Percentiles rank a stretch among this genome's conserved stretches.
Conservation (phyloP, 768 basidiomycete species). For the Hypholoma sublateritium region DNA sequence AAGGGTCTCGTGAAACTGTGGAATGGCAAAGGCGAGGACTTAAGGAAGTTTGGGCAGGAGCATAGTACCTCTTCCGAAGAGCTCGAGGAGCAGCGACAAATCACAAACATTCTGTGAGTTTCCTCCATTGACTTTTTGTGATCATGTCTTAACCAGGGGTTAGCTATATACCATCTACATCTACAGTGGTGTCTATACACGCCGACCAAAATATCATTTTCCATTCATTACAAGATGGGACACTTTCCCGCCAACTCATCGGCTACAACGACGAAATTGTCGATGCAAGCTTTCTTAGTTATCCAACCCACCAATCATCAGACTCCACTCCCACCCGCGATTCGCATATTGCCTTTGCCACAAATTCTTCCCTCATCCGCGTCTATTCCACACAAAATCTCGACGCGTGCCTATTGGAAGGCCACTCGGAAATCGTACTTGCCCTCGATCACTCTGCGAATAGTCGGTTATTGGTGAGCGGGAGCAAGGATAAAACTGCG, state of each 20-base stretch:
- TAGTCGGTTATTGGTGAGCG: slow-evolving; percentile 79
- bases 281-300: slow-evolving; percentile 77
- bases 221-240: slow-evolving; percentile 70
- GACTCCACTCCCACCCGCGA: slow-evolving; percentile 38
- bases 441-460: slow-evolving; percentile 70
- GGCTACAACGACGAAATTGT: slow-evolving; percentile 99
- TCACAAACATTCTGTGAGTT: slow-evolving; percentile 79
- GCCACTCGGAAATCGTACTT: slow-evolving; percentile 91
- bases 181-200: slow-evolving; percentile 78
- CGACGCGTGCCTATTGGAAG: slow-evolving; percentile 83
- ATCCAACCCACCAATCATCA: slow-evolving; percentile 19
- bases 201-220: slow-evolving; percentile 97
- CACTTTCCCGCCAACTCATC: slow-evolving; percentile 77
- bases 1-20: slow-evolving; percentile 85
- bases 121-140: neutral
- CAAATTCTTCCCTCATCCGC: slow-evolving; percentile 94
- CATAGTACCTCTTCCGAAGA: slow-evolving; percentile 42
- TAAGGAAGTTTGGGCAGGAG: slow-evolving; percentile 58
- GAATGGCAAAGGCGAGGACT: slow-evolving; percentile 69
- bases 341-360: slow-evolving; percentile 88
- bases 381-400: slow-evolving; percentile 76
- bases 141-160: slow-evolving; percentile 15
- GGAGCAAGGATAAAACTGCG: slow-evolving; percentile 89
- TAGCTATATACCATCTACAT: slow-evolving; percentile 69
- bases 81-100: slow-evolving; percentile 82